Evolutionary conservation across 2,329 filamentous ascomycete species (phyloP), one percentile per base, ranked within the genome.

Genomic region (Xylaria sp.): DNA sequence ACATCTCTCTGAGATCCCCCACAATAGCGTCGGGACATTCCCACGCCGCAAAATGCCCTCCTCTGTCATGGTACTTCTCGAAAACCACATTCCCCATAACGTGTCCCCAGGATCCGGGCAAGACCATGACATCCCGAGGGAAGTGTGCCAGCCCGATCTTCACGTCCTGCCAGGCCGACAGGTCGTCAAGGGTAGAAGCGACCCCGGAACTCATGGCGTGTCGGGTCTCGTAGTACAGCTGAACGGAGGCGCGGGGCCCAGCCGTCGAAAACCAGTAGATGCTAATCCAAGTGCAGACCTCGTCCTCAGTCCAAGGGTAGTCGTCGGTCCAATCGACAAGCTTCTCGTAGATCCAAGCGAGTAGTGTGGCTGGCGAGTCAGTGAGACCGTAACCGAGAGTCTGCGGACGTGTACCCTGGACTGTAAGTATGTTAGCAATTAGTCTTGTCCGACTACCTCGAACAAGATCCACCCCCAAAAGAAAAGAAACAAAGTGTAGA

Each of bases 291-390:
- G 89, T 92, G 27, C 92, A 78, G 6, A 94, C 85, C 79, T 94
- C 91, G 58, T 93, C 90, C 63, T 92, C 89, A 0, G 87, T 90
- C 91, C 91, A 94, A 0, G 85, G 80, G 74, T 94, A 93, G 0
- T 70, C 73, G 71, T 94, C 91, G 0, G 89, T 90, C 92, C 92
- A 95, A 71, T 91, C 88, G 65, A 89, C 85, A 25, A 95, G 79
- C 76, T 95, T 95, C 78, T 95, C 92, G 70, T 91, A 91, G 36
- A 95, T 87, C 92, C 92, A 95, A 0, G 90, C 87, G 0, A 95
- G 81, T 4, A 94, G 79, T 0, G 85, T 90, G 0, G 92, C 85
- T 0, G 92, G 92, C 4, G 85, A 89, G 75, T 94, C 91, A 0
- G 86, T 82, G 1, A 94, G 82, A 0, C 84, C 87, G 73, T 92